Percentiles rank a stretch among this genome's conserved stretches.
Evolutionary conservation across 1,139 yeast species (phyloP).

Genomic region (Hyphopichia pseudoburtonii): DNA sequence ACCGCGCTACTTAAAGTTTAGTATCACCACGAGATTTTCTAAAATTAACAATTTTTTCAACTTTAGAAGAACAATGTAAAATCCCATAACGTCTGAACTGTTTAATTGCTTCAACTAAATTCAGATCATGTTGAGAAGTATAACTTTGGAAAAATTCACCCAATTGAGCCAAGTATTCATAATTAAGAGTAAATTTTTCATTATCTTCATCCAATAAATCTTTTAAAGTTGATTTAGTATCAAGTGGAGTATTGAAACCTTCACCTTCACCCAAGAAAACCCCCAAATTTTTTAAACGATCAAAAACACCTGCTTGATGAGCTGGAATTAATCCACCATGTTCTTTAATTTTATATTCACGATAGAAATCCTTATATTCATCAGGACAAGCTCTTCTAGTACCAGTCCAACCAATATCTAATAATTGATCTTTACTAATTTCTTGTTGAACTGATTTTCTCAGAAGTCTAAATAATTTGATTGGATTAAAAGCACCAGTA

Average conservation of each 20-base stretch:
- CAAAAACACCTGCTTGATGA: conserved; percentile 69
- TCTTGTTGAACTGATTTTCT: conserved; percentile 31
- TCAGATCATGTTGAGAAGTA: conserved; percentile 31
- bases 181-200: conserved; percentile 47
- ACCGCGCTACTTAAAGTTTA: neutral
- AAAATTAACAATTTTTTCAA: conserved; percentile 38
- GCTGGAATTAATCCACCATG: conserved; percentile 82
- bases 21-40: conserved; percentile 25
- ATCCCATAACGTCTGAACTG: conserved; percentile 66
- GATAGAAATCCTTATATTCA: conserved; percentile 71
- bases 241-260: conserved; percentile 71
- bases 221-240: conserved; percentile 22
- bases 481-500: conserved; percentile 79
- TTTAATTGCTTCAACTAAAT: conserved; percentile 43
- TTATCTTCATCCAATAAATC: conserved; percentile 20
- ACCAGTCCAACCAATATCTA: conserved; percentile 89
- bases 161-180: conserved; percentile 53
- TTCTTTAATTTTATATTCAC: conserved; percentile 61
- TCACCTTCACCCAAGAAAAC: conserved; percentile 68
- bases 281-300: conserved; percentile 60
- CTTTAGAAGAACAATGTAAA: conserved; percentile 43
- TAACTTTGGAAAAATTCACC: conserved; percentile 46
- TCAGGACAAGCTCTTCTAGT: conserved; percentile 69
- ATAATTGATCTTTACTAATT: conserved; percentile 55
- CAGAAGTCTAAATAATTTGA: conserved; percentile 27